A percentile compares a stretch with the other conserved stretches of the same genome.
These are phyloP conservation scores for Singerocomus inundabilis DNA, from an alignment of 1,284 basidiomycete genomes.

Conservation along the genomic window DNA sequence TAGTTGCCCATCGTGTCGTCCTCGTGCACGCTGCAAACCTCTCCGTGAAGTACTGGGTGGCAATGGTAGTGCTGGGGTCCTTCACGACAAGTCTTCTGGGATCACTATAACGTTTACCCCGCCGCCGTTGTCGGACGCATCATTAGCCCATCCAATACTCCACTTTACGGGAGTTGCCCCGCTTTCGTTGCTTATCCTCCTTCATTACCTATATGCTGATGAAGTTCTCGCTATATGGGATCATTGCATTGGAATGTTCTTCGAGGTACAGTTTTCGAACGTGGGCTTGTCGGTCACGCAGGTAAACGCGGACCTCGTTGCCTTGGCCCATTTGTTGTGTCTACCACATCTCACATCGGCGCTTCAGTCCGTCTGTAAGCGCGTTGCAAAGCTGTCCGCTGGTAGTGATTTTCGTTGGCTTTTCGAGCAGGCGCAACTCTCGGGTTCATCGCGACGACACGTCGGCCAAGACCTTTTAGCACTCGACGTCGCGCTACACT, in stretches of 20 bases:
- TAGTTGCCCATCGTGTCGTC: slow-evolving; percentile 69
- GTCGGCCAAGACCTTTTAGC: slow-evolving; percentile 30
- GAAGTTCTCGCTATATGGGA: slow-evolving; percentile 86
- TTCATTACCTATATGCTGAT: slow-evolving; percentile 90
- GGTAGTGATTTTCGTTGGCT: slow-evolving; percentile 50
- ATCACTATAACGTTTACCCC: slow-evolving; percentile 33
- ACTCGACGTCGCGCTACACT: slow-evolving; percentile 74
- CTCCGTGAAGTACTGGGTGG: slow-evolving; percentile 53
- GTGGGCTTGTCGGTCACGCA: slow-evolving; percentile 43
- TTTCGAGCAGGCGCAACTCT: slow-evolving; percentile 37
- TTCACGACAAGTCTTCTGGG: slow-evolving; percentile 34
- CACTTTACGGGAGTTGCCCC: slow-evolving; percentile 54
- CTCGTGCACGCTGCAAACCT: slow-evolving; percentile 58
- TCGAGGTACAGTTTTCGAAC: slow-evolving; percentile 44
- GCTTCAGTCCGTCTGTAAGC: slow-evolving; percentile 55
- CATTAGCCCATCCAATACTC: slow-evolving; percentile 29
- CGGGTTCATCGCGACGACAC: slow-evolving; percentile 9
- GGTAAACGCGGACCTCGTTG: slow-evolving; percentile 63
- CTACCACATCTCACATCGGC: slow-evolving; percentile 54
- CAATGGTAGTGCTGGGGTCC: slow-evolving; percentile 26
- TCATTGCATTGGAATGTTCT: slow-evolving; percentile 56
- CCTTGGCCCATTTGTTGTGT: slow-evolving; percentile 52
- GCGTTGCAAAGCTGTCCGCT: slow-evolving; percentile 46
- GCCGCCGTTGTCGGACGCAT: background rate
- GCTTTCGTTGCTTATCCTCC: slow-evolving; percentile 71